phyloP scores from a whole-genome alignment of 2,329 filamentous ascomycete genomes.

The Ophiostoma montium region DNA sequence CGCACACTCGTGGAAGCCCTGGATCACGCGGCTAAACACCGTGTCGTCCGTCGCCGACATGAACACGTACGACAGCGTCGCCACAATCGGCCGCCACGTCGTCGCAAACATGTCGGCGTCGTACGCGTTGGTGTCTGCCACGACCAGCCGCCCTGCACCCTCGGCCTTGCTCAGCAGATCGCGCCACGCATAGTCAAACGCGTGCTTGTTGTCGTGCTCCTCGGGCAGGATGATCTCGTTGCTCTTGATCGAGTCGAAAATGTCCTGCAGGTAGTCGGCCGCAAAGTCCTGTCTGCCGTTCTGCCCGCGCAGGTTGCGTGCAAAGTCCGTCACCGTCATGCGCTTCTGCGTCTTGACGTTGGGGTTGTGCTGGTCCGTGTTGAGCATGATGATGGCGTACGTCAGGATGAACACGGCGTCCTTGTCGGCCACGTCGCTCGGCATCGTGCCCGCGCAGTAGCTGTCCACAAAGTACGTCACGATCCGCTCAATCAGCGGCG shows the following conservation, averaged over 20 bases:
- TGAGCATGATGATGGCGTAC: constrained; percentile 95
- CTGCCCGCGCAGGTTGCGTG: constrained; percentile 77
- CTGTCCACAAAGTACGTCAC: constrained; percentile 76
- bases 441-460: constrained; percentile 57
- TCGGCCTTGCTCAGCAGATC: constrained; percentile 79
- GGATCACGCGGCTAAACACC: constrained; percentile 85
- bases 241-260: constrained; percentile 80
- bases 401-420: constrained; percentile 83
- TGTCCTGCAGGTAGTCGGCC: constrained; percentile 66
- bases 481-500: constrained; percentile 83
- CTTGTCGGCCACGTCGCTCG: constrained; percentile 65
- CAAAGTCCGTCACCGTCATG: constrained; percentile 75
- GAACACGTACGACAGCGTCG: constrained; percentile 93
- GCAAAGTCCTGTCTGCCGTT: constrained; percentile 79
- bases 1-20: constrained; percentile 91
- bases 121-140: constrained; percentile 86
- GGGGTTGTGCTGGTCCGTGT: constrained; percentile 92
- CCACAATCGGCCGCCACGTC: constrained; percentile 89
- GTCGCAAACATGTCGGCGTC: constrained; percentile 96
- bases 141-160: constrained; percentile 54
- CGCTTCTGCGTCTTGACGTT: constrained; percentile 67
- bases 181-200: constrained; percentile 96
- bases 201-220: constrained; percentile 92
- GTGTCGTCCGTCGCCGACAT: constrained; percentile 96
- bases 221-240: constrained; percentile 95